Percentiles rank a stretch among this genome's conserved stretches.
These are phyloP conservation scores for Cystofilobasidium ferigula DNA, from an alignment of 768 basidiomycete species.

Conservation along the genomic window DNA sequence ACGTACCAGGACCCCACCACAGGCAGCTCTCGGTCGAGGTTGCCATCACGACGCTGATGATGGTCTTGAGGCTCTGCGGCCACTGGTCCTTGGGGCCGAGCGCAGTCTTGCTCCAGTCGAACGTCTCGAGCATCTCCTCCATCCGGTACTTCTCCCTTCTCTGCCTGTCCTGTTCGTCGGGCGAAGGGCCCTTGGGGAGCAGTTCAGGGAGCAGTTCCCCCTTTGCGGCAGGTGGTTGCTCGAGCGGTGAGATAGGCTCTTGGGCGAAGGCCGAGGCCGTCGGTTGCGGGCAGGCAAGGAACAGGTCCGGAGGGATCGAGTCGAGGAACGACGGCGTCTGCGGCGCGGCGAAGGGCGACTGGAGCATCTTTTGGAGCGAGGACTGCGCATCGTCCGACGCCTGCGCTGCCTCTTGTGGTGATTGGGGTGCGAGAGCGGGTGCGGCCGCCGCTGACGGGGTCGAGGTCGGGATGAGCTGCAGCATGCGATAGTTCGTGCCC, in stretches of 20 bases:
- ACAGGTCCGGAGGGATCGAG: no score
- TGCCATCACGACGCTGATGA: not conserved
- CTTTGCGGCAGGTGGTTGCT: no score
- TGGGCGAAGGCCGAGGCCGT: not conserved
- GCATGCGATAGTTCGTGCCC: not conserved
- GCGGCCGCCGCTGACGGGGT: no score
- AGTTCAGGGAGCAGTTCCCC: no score
- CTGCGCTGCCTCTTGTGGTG: no score
- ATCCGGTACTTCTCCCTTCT: conserved; percentile 1
- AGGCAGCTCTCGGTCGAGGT: not conserved
- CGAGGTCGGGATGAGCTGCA: not conserved
- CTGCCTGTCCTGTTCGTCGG: not conserved
- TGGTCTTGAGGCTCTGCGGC: conserved; percentile 14
- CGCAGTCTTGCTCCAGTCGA: conserved; percentile 15
- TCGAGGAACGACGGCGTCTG: not conserved
- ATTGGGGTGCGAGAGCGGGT: not conserved
- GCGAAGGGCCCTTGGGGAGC: not conserved
- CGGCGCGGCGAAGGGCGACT: no score
- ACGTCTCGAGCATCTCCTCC: conserved; percentile 3
- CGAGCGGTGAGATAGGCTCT: no score
- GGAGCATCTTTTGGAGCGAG: no score
- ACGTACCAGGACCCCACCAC: conserved; percentile 13
- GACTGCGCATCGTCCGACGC: no score
- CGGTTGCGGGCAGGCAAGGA: no score
- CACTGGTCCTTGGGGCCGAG: conserved; percentile 10